Percentiles rank a stretch among this genome's conserved stretches.
phyloP scores from a whole-genome alignment of 2,329 filamentous ascomycete species.

The Cladosporium sphaerospermum region DNA sequence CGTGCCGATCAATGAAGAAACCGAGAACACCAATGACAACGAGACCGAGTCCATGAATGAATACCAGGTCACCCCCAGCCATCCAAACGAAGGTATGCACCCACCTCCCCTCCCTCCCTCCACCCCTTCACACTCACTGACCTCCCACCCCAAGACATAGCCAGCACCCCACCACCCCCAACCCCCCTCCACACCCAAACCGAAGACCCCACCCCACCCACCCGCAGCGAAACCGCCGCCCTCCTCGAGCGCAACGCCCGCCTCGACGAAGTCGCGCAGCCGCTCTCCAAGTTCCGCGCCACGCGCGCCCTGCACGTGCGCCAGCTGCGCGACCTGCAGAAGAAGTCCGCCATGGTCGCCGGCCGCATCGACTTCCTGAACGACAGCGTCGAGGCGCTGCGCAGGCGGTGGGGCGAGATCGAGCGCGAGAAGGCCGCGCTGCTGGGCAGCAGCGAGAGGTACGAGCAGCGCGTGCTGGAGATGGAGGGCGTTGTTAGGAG shows the following conservation, averaged over 20 bases:
- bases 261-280: background rate
- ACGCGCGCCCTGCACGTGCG: background rate
- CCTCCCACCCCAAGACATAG: background rate
- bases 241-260: background rate
- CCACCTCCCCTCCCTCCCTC: background rate
- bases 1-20: background rate
- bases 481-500: background rate
- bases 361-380: constrained; percentile 1
- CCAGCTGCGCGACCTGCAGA: background rate
- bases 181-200: background rate
- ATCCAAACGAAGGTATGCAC: background rate
- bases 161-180: background rate
- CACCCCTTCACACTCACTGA: background rate
- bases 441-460: background rate
- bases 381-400: background rate
- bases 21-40: too few species aligned
- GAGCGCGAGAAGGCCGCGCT: constrained; percentile 3
- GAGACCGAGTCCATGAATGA: background rate
- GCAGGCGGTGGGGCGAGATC: constrained; percentile 1
- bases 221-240: background rate
- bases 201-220: background rate
- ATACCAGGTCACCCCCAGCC: background rate
- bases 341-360: background rate
- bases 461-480: background rate
- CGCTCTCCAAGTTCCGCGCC: background rate